phyloP scores from a whole-genome alignment of 192 early-diverging fungal genomes.

The Rhizoclosmatium globosum region DNA sequence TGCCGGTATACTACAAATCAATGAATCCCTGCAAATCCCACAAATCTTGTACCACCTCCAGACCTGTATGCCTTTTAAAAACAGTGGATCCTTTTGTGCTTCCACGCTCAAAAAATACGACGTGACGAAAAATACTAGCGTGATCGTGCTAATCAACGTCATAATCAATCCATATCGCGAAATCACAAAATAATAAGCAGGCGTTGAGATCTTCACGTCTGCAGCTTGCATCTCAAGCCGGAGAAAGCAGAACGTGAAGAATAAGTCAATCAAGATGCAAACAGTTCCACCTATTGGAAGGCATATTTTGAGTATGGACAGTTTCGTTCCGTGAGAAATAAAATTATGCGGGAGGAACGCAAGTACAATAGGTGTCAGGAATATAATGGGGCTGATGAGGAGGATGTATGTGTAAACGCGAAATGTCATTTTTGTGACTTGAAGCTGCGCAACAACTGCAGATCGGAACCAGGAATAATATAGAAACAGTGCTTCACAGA shows the following conservation, averaged over 20 bases:
- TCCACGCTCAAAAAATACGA: constrained; percentile 1
- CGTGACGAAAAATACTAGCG: not conserved
- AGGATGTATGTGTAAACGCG: not conserved
- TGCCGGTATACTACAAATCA: too few species aligned
- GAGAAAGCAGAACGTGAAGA: not conserved
- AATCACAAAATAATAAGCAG: not conserved
- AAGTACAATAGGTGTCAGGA: not conserved
- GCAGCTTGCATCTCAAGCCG: not conserved
- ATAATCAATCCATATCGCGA: not conserved
- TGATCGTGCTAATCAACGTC: not conserved
- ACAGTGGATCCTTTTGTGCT: too few species aligned
- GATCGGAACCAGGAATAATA: not conserved
- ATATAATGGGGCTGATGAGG: not conserved
- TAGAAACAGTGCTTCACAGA: not conserved
- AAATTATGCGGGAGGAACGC: not conserved
- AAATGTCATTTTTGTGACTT: not conserved
- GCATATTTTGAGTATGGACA: not conserved
- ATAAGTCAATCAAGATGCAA: not conserved
- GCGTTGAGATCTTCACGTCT: not conserved
- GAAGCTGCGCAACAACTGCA: not conserved
- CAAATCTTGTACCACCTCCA: too few species aligned
- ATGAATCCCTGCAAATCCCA: too few species aligned
- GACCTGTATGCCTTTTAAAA: too few species aligned
- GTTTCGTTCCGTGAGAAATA: not conserved
- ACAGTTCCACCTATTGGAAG: not conserved